Conservation (phyloP, 805 yeast genomes). For the Candida tallmaniae region DNA sequence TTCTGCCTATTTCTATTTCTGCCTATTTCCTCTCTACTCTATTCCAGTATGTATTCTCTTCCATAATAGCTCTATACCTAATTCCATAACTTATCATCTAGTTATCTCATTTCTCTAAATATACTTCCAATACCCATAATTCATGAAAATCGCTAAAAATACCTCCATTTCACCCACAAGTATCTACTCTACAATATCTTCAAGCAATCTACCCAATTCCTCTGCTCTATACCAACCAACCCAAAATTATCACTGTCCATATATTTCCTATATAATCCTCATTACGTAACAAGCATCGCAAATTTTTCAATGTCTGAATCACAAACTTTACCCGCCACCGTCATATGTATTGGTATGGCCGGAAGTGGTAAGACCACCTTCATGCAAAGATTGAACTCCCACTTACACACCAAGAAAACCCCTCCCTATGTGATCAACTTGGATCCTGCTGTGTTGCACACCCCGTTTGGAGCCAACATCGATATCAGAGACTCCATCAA, state of each 20-base stretch:
- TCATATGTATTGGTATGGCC: slow-evolving; percentile 49
- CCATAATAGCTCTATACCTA: no score
- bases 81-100: no score
- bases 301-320: neutral
- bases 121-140: no score
- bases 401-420: slow-evolving; percentile 63
- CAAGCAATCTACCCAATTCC: neutral
- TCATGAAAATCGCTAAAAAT: no score
- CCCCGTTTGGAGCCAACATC: slow-evolving; percentile 92
- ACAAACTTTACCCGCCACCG: slow-evolving; percentile 26
- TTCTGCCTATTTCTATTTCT: no score
- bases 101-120: no score
- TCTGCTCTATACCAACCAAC: neutral
- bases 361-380: slow-evolving; percentile 94
- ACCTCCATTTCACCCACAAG: no score
- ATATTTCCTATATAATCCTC: no score
- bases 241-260: neutral
- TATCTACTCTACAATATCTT: neutral
- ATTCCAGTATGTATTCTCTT: no score
- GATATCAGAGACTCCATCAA: slow-evolving; percentile 96
- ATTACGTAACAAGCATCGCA: slow-evolving; percentile 1
- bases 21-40: no score
- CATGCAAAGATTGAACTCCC: slow-evolving; percentile 90
- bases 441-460: slow-evolving; percentile 93
- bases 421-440: slow-evolving; percentile 91